Conservation (phyloP, 345 rosid species). For the Eucalyptus marginata region DNA sequence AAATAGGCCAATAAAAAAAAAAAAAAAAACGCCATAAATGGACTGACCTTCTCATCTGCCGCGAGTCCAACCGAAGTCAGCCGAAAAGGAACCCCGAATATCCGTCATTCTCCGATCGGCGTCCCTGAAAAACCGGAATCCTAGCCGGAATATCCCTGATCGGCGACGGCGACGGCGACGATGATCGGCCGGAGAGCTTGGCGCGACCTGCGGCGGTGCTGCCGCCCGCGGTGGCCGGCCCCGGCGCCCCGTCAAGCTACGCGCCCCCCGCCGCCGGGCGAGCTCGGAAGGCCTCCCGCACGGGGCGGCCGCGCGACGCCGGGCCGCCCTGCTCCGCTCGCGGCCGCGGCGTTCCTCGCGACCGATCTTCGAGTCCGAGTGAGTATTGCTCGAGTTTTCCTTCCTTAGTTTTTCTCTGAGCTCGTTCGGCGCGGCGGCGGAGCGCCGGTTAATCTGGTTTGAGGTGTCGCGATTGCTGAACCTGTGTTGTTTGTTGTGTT, state of each 20-base stretch:
- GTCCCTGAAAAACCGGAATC: not conserved
- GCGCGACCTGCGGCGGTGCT: conserved; percentile 6
- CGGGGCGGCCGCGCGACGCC: not conserved
- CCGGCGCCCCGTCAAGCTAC: not conserved
- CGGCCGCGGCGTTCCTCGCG: not conserved
- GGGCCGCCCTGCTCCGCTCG: not conserved
- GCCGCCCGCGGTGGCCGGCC: not conserved
- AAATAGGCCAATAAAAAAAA: no score
- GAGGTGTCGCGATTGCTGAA: not conserved
- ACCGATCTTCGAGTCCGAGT: conserved; percentile 1
- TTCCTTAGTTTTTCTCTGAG: not conserved
- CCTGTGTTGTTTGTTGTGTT: not conserved
- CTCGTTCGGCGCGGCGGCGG: not conserved
- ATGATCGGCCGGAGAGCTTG: conserved; percentile 18
- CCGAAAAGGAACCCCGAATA: not conserved
- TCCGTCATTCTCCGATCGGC: not conserved
- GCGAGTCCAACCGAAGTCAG: not conserved
- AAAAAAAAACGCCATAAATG: not conserved
- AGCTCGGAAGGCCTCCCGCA: not conserved
- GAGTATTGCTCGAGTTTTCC: conserved; percentile 1
- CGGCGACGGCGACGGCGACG: not conserved
- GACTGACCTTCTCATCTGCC: not conserved
- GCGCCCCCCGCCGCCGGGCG: not conserved
- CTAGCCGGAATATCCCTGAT: not conserved
- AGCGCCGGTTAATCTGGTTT: not conserved